Percentiles rank a stretch among this genome's conserved stretches.
phyloP scores from a whole-genome alignment of 2,329 filamentous ascomycete species.

The Fusarium guadeloupense region DNA sequence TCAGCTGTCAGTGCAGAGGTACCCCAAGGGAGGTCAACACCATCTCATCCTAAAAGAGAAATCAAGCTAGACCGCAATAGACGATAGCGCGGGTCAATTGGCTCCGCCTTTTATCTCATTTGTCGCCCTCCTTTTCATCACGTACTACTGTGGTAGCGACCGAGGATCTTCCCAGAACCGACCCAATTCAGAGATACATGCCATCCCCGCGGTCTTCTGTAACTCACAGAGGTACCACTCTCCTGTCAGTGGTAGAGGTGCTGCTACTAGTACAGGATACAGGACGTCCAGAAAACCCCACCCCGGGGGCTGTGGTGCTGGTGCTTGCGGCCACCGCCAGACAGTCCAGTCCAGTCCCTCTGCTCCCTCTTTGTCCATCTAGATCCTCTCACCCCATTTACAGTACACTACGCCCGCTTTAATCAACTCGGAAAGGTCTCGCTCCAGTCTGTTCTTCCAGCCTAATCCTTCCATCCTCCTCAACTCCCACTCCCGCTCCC shows the following conservation, averaged over 20 bases:
- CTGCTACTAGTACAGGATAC: no score
- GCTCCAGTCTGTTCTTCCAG: constrained; percentile 25
- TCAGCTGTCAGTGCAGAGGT: neutral
- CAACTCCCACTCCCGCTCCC: constrained; percentile 20
- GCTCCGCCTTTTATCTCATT: constrained; percentile 38
- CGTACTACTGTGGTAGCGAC: constrained; percentile 25
- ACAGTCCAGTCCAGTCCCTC: neutral
- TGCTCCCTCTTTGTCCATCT: neutral
- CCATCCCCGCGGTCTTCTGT: constrained; percentile 7
- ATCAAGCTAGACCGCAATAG: constrained; percentile 24
- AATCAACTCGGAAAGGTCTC: constrained; percentile 30
- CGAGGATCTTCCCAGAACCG: constrained; percentile 28
- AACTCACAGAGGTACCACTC: constrained; percentile 11
- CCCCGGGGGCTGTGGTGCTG: constrained; percentile 19
- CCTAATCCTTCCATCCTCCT: constrained; percentile 19
- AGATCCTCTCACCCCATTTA: constrained; percentile 19
- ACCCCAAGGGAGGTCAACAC: neutral
- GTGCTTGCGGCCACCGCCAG: constrained; percentile 31
- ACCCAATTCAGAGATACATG: constrained; percentile 31
- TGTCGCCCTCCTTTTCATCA: constrained; percentile 35
- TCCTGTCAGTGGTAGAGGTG: constrained; percentile 26
- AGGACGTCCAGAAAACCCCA: constrained; percentile 2
- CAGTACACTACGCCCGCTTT: constrained; percentile 33
- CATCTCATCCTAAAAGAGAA: constrained; percentile 19
- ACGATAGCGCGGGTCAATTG: constrained; percentile 23